Percentiles rank a stretch among this genome's conserved stretches.
Evolutionary conservation across 2,329 filamentous ascomycete genomes (phyloP).

Genomic region (Pyrenochaeta sp.): DNA sequence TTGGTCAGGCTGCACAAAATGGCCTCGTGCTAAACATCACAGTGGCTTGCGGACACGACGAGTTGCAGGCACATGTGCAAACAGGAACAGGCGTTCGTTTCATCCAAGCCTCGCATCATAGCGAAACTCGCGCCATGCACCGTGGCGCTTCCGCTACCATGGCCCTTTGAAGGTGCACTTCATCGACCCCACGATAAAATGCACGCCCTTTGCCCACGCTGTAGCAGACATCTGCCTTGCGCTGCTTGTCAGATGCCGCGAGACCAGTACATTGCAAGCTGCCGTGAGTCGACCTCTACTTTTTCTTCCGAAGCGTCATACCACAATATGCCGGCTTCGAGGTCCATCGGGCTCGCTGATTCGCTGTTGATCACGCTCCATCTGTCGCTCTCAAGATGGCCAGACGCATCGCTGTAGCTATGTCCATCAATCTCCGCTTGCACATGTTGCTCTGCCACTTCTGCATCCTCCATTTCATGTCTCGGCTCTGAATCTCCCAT

Average conservation of each 20-base stretch:
- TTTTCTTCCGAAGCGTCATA: neutral
- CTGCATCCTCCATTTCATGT: slow-evolving; percentile 25
- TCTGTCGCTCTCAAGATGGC: neutral
- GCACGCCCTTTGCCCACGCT: too few relatives aligned
- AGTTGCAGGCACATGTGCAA: neutral
- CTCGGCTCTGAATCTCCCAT: slow-evolving; percentile 26
- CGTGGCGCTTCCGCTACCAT: neutral
- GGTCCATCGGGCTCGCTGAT: neutral
- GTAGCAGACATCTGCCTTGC: neutral
- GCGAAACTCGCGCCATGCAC: neutral
- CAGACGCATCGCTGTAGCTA: neutral
- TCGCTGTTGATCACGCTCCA: neutral
- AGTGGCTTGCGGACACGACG: neutral
- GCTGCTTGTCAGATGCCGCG: neutral
- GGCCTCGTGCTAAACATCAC: neutral
- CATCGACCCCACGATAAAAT: too few relatives aligned
- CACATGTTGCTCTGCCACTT: slow-evolving; percentile 15
- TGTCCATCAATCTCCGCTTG: neutral
- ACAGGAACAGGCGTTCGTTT: neutral
- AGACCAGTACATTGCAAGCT: neutral
- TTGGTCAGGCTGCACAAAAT: neutral
- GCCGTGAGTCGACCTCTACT: neutral
- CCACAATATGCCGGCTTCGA: neutral
- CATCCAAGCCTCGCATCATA: neutral
- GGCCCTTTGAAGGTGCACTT: neutral